Evolutionary conservation across 768 basidiomycete genomes (phyloP).

Genomic region (Cyathus striatus): DNA sequence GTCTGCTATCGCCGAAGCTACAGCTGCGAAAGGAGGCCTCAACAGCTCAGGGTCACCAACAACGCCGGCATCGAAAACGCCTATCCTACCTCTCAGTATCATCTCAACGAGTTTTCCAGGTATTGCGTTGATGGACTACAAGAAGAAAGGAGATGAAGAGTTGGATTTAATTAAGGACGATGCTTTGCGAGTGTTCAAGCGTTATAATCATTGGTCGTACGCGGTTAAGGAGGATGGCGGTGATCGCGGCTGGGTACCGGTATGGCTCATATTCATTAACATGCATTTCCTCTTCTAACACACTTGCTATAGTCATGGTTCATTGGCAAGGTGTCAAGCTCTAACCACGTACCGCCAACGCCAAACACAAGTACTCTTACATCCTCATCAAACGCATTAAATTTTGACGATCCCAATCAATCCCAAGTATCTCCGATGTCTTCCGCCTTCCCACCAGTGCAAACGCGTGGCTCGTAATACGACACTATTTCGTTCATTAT

Average conservation of each 20-base stretch:
- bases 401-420: conserved; percentile 36
- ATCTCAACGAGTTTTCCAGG: conserved; percentile 98
- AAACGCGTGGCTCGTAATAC: conserved; percentile 22
- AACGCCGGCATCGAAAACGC: conserved; percentile 53
- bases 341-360: conserved; percentile 44
- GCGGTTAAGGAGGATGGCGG: conserved; percentile 92
- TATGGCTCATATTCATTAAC: conserved; percentile 22
- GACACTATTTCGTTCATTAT: neutral
- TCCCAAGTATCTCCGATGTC: conserved; percentile 75
- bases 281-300: conserved; percentile 5
- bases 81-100: conserved; percentile 86
- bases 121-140: conserved; percentile 93
- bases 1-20: conserved; percentile 80
- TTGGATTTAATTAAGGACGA: conserved; percentile 87
- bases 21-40: conserved; percentile 45
- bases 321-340: conserved; percentile 74
- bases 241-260: conserved; percentile 95
- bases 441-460: conserved; percentile 66
- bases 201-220: conserved; percentile 98
- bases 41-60: conserved; percentile 30
- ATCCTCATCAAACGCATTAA: conserved; percentile 14
- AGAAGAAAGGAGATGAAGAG: conserved; percentile 91
- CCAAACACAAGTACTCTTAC: conserved; percentile 34
- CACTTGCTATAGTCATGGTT: conserved; percentile 72
- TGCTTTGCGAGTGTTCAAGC: conserved; percentile 87